Evolutionary conservation across 192 early-diverging fungal genomes (phyloP).

Genomic region (Podila clonocystis): DNA sequence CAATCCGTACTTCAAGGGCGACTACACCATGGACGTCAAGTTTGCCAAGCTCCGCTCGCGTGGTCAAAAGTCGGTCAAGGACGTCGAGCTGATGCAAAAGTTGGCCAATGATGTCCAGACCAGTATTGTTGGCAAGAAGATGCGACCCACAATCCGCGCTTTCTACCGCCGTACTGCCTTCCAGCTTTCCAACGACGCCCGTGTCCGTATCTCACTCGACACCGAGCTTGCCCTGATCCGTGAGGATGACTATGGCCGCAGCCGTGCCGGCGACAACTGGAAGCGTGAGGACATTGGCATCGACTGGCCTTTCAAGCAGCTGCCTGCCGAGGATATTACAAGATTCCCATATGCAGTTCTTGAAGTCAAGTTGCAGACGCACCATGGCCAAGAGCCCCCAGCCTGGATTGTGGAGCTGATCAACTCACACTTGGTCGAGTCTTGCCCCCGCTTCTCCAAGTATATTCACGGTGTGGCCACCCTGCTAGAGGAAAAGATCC

Average conservation of each 20-base stretch:
- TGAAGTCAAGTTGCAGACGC: constrained; percentile 86
- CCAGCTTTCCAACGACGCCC: constrained; percentile 94
- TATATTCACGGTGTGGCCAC: constrained; percentile 86
- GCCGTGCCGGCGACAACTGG: constrained; percentile 87
- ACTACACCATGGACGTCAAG: constrained; percentile 76
- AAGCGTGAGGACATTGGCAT: constrained; percentile 85
- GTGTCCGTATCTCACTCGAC: constrained; percentile 94
- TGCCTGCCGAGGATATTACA: constrained; percentile 67
- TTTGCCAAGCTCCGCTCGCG: constrained; percentile 82
- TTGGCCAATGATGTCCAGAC: constrained; percentile 80
- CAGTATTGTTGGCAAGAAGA: constrained; percentile 69
- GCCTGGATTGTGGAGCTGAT: constrained; percentile 83
- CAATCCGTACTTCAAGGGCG: constrained; percentile 83
- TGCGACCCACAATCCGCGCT: constrained; percentile 81
- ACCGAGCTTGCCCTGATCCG: constrained; percentile 96
- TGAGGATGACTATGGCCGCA: constrained; percentile 81
- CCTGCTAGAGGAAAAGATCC: constrained; percentile 67
- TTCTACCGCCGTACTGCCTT: constrained; percentile 99
- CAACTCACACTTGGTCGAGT: constrained; percentile 77
- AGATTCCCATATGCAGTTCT: constrained; percentile 97
- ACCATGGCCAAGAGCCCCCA: constrained; percentile 76
- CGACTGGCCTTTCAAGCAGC: constrained; percentile 84
- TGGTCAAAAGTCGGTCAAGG: constrained; percentile 79
- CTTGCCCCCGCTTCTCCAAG: constrained; percentile 88
- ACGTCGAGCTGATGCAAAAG: constrained; percentile 79